Base-by-base conservation (phyloP, 257 asterid genomes). In the Voacanga thouarsii region DNA sequence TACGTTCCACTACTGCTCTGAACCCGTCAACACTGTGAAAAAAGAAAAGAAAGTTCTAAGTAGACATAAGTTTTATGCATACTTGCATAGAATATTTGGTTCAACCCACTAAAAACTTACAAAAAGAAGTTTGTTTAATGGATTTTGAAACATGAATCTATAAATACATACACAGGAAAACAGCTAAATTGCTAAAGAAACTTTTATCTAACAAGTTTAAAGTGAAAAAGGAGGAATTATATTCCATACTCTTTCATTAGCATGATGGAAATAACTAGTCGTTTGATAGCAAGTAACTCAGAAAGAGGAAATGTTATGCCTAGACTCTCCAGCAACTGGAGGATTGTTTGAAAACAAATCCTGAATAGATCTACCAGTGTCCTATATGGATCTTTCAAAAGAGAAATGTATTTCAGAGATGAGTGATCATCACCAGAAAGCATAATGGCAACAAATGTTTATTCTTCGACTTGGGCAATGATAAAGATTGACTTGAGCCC, bases 1-100 rank as follows among this genome's bases (percentile, higher is more conserved):
- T 84, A 19, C 99, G 91, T 81, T 95, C 97, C 78, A 95, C 99
- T 24, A 85, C 90, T 12, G 98, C 99, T 77, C 97, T 87, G 83
- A 87, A 90, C 72, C 96, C 97, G 81, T 91, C 93, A 33, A 94
- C 86, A 74, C 98, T 94, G 89, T 81, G 81, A 65, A 76, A 64
- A 28, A 60, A 61, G 57, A 64, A 56, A 43, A 63, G 8, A 45
- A 64, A 14, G 56, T 26, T 71, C 12, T n/a, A 45, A 49, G 75
- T 63, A 11, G 47, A 43, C 26, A n/a, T n/a, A 68, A 1, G 26
- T 43, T 12, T 21, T 68, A 9, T 43, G 37, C 47, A 43, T 43
- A 43, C 47, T 43, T 33, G 47, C 47, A 14, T 68, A 33, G 5
- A 6, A 43, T 16, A 63, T 28, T 39, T 39, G 23, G 37, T 19